These are phyloP conservation scores for Polyporus tsugae DNA, from an alignment of 1,284 basidiomycete genomes.

Conservation along the genomic window DNA sequence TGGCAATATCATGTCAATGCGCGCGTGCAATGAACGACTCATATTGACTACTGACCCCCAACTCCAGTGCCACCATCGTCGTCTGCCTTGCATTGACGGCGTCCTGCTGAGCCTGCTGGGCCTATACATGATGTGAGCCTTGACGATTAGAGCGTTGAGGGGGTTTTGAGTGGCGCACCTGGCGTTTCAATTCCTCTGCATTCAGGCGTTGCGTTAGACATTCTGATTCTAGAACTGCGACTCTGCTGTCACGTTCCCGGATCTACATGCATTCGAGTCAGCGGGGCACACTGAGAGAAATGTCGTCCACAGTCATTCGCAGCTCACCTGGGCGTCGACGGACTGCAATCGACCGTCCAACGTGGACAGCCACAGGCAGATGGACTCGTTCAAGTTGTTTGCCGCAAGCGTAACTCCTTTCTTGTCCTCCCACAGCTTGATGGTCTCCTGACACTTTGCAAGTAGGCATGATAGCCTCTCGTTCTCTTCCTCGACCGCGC, in stretches of 20 bases:
- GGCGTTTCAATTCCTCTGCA: not conserved
- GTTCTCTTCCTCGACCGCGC: not conserved
- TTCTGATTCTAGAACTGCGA: not conserved
- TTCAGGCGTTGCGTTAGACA: not conserved
- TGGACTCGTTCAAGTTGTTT: not conserved
- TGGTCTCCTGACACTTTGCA: not conserved
- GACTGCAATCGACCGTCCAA: slow-evolving; percentile 7
- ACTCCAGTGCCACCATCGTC: not conserved
- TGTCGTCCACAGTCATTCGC: not conserved
- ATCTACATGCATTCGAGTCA: not conserved
- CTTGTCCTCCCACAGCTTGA: slow-evolving; percentile 1
- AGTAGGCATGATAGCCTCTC: not conserved
- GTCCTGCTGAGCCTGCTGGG: not conserved
- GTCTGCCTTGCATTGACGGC: not conserved
- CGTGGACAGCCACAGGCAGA: not conserved
- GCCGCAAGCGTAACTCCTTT: not conserved
- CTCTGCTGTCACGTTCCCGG: not conserved
- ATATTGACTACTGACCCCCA: not conserved
- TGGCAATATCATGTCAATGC: not conserved
- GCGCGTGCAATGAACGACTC: not conserved
- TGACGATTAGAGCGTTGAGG: not conserved
- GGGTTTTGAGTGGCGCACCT: not conserved
- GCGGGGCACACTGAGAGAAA: not conserved
- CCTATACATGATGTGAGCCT: not conserved
- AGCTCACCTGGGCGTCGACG: not conserved